Percentiles rank a stretch among this genome's conserved stretches.
phyloP scores from a whole-genome alignment of 768 basidiomycete species.

The Cyclocybe cylindracea region DNA sequence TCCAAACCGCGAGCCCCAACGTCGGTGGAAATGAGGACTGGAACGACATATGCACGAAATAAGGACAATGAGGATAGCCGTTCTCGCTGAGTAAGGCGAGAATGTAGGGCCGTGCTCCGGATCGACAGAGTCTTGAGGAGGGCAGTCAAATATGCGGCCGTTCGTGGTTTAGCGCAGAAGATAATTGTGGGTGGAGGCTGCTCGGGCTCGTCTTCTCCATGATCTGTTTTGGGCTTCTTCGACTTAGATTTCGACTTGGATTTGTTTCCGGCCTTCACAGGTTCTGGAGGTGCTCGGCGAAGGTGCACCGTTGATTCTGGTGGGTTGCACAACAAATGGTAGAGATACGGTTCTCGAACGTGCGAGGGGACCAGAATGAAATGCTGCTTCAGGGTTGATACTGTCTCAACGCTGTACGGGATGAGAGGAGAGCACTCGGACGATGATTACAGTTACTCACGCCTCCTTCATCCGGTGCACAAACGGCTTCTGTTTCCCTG shows the following conservation, averaged over 20 bases:
- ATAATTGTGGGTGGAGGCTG: conserved; percentile 96
- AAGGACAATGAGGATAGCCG: conserved; percentile 80
- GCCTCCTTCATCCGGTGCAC: conserved; percentile 74
- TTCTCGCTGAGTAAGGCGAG: conserved; percentile 90
- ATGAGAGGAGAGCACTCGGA: too few species aligned
- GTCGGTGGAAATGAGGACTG: conserved; percentile 92
- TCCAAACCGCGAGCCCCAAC: conserved; percentile 95
- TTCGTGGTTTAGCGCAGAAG: conserved; percentile 83
- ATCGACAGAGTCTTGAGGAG: conserved; percentile 79
- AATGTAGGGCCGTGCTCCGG: conserved; percentile 88
- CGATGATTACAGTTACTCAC: conserved; percentile 36
- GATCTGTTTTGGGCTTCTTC: conserved; percentile 35
- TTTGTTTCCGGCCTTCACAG: conserved; percentile 35
- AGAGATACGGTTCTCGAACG: conserved; percentile 90
- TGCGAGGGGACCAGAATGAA: conserved; percentile 95
- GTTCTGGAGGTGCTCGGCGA: conserved; percentile 63
- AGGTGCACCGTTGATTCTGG: conserved; percentile 75
- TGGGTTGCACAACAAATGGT: conserved; percentile 85
- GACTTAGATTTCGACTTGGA: conserved; percentile 26
- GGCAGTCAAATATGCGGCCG: conserved; percentile 85
- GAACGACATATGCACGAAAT: conserved; percentile 85
- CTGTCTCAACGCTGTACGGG: conserved; percentile 76
- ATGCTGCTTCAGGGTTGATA: conserved; percentile 81
- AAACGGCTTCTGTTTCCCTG: conserved; percentile 86
- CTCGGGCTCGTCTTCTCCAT: conserved; percentile 51